Evolutionary conservation across 2,329 filamentous ascomycete genomes (phyloP), one percentile per base, ranked within the genome.

Genomic region (Verticillium klebahnii): DNA sequence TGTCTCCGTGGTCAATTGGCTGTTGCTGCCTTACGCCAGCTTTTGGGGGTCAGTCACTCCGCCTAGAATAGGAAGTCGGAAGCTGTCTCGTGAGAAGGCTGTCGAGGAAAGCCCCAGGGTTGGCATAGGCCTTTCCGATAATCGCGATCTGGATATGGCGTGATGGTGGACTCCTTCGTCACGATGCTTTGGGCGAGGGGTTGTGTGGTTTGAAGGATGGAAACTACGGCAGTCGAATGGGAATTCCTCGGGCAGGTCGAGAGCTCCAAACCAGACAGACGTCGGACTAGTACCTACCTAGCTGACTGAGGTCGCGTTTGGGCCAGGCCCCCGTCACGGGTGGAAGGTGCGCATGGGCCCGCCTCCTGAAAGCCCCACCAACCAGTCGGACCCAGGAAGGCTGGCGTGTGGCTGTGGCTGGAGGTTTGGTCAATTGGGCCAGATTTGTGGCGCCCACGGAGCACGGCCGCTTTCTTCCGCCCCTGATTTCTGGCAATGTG

Each of bases 401-500:
- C 29, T 29, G 29, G 29, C 29, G 3, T 29, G 29, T 23, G 11
- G 9, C 45, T 52, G 45, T 52, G 45, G 45, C 45, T 52, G 45
- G 19, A 19, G 19, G 5, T 23, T 25, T 9, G 11, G 45, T 52
- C 45, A 52, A 52, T 52, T 52, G 45, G 45, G 45, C n/a, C n/a
- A 52, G 45, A 52, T 52, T 19, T 52, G 45, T 52, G 45, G 45
- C 45, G 45, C 19, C 6, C 9, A 52, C 45, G 45, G 45, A 52
- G 45, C 45, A 52, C 45, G 45, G 45, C 45, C 45, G 45, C 17
- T 23, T 65, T 65, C 34, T 60, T 65, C 63, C 63, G 61, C 34
- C 45, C 56, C 63, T 65, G 62, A 57, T 64, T 56, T 59, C 61
- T 65, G 63, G 62, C 63, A 65, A 65, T 65, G 61, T 65, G 63